Conservation (phyloP, 2,329 filamentous ascomycete genomes). For the Nannizziopsis arthrosporioides region DNA sequence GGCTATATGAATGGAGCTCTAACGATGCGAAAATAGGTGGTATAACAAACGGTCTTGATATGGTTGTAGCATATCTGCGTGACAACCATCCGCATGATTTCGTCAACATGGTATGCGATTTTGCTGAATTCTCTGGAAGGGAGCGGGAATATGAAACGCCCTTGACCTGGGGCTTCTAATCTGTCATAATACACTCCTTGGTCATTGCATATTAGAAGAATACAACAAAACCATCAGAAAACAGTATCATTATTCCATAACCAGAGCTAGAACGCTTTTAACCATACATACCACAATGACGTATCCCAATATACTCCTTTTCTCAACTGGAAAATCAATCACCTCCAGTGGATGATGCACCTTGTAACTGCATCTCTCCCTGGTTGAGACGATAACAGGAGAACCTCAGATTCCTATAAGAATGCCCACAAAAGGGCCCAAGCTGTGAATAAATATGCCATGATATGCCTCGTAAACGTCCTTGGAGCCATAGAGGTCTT, state of each 20-base stretch:
- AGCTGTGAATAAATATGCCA: neutral
- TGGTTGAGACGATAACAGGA: too few relatives aligned
- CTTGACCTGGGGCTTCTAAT: neutral
- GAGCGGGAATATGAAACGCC: constrained; percentile 1
- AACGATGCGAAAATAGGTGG: constrained; percentile 2
- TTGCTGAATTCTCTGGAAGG: constrained; percentile 8
- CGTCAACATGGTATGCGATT: constrained; percentile 3
- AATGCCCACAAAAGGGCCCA: neutral
- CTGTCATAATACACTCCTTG: too few relatives aligned
- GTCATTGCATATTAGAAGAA: too few relatives aligned
- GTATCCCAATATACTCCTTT: too few relatives aligned
- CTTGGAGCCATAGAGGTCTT: constrained; percentile 10
- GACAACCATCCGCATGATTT: constrained; percentile 5
- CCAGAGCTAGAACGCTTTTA: too few relatives aligned
- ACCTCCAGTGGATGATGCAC: too few relatives aligned
- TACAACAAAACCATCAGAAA: too few relatives aligned
- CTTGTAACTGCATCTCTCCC: too few relatives aligned
- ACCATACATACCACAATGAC: too few relatives aligned
- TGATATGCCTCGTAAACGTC: neutral
- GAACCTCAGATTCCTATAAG: too few relatives aligned
- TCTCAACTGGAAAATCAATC: too few relatives aligned
- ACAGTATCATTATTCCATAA: too few relatives aligned
- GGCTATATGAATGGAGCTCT: neutral
- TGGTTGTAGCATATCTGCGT: constrained; percentile 8
- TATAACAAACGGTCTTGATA: constrained; percentile 10